Evolutionary conservation across 2,329 filamentous ascomycete genomes (phyloP).

Genomic region (Trichoderma atroviride): DNA sequence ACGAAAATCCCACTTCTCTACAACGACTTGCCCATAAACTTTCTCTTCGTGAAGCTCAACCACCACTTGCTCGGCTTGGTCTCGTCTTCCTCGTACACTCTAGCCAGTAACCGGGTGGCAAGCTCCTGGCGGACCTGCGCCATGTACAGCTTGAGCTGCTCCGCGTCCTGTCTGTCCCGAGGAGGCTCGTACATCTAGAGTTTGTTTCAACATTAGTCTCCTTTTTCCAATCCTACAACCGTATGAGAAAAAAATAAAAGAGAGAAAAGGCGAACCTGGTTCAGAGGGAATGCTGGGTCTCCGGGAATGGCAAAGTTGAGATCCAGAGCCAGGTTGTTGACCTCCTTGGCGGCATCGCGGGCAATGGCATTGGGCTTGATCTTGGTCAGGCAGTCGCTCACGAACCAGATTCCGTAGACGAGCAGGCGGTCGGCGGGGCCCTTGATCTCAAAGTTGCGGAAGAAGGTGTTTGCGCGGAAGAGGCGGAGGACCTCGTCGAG

Average conservation of each 20-base stretch:
- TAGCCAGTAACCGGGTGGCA: slow-evolving; percentile 76
- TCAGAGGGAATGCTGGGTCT: slow-evolving; percentile 88
- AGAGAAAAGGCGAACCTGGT: slow-evolving; percentile 62
- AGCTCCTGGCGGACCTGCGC: slow-evolving; percentile 92
- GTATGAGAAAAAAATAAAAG: background rate
- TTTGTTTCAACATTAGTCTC: background rate
- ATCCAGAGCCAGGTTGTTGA: slow-evolving; percentile 89
- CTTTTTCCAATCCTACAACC: background rate
- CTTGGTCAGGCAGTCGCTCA: slow-evolving; percentile 87
- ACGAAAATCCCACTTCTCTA: slow-evolving; percentile 42
- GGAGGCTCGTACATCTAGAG: slow-evolving; percentile 83
- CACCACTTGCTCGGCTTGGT: slow-evolving; percentile 84
- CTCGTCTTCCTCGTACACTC: slow-evolving; percentile 82
- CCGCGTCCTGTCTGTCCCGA: slow-evolving; percentile 82
- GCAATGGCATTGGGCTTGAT: slow-evolving; percentile 73
- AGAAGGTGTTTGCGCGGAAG: slow-evolving; percentile 98
- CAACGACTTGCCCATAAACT: slow-evolving; percentile 97
- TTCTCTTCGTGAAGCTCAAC: slow-evolving; percentile 98
- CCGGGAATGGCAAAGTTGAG: slow-evolving; percentile 92
- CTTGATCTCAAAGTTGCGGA: slow-evolving; percentile 99
- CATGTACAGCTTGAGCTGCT: slow-evolving; percentile 85
- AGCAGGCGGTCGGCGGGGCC: slow-evolving; percentile 91
- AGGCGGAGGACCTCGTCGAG: slow-evolving; percentile 90
- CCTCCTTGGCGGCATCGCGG: slow-evolving; percentile 67
- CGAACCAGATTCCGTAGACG: slow-evolving; percentile 94